Conservation (phyloP, 441 rosid genomes). For the Kokia cookei region DNA sequence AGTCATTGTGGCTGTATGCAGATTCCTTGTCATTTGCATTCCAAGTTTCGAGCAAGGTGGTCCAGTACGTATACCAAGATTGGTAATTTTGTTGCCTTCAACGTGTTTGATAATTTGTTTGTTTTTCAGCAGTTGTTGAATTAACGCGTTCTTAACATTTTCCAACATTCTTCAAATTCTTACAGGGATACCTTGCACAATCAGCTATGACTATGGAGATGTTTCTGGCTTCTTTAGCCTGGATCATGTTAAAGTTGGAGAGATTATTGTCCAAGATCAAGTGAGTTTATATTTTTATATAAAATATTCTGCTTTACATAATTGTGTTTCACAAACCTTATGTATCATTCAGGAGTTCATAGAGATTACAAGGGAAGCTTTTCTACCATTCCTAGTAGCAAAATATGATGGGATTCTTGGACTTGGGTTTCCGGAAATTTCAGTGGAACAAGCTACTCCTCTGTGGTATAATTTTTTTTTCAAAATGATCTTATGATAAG, state of each 20-base stretch:
- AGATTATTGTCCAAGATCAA: conserved; percentile 35
- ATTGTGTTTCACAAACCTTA: background rate
- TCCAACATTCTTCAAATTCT: background rate
- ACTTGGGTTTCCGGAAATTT: conserved; percentile 43
- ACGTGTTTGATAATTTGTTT: background rate
- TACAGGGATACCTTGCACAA: conserved; percentile 46
- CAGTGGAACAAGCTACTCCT: conserved; percentile 40
- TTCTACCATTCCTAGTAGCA: conserved; percentile 29
- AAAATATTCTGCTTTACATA: background rate
- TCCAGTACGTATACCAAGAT: conserved; percentile 54
- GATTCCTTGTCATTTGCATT: conserved; percentile 54
- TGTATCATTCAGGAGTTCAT: conserved; percentile 35
- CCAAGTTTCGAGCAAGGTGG: conserved; percentile 41
- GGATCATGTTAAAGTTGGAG: conserved; percentile 49
- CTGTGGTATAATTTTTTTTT: conserved; percentile 33
- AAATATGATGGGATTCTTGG: conserved; percentile 56
- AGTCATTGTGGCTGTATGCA: conserved; percentile 18
- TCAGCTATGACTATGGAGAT: conserved; percentile 37
- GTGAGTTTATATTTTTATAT: conserved; percentile 21
- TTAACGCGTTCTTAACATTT: background rate
- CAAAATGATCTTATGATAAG: background rate
- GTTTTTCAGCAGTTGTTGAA: background rate
- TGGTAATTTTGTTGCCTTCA: conserved; percentile 30
- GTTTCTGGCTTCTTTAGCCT: conserved; percentile 51
- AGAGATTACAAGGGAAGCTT: conserved; percentile 42